These are phyloP conservation scores for Arthroderma sp. DNA, from an alignment of 2,329 filamentous ascomycete genomes.

Conservation along the genomic window DNA sequence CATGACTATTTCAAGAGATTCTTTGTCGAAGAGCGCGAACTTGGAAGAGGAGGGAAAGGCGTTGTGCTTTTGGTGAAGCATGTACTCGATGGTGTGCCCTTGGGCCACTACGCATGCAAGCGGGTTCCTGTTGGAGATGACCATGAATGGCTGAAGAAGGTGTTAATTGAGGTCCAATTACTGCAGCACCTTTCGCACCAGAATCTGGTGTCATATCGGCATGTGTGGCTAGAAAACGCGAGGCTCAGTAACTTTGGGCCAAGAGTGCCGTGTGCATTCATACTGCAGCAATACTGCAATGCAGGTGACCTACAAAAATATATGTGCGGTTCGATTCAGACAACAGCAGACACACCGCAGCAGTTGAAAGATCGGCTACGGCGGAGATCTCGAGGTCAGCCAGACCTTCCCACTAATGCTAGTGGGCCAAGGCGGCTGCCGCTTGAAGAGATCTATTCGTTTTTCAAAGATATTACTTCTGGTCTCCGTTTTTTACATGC, in stretches of 20 bases:
- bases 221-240: conserved; percentile 91
- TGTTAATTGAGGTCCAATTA: conserved; percentile 84
- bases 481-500: conserved; percentile 80
- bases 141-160: conserved; percentile 88
- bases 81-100: conserved; percentile 72
- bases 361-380: conserved; percentile 80
- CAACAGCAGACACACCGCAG: conserved; percentile 55
- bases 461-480: conserved; percentile 90
- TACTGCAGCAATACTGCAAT: conserved; percentile 96
- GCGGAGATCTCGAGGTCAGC: conserved; percentile 64
- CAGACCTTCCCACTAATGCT: conserved; percentile 49
- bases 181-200: conserved; percentile 85
- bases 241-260: conserved; percentile 77
- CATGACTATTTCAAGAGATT: conserved; percentile 87
- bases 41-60: conserved; percentile 85
- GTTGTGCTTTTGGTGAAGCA: conserved; percentile 91
- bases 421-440: conserved; percentile 45
- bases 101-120: conserved; percentile 93
- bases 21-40: conserved; percentile 75
- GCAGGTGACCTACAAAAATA: conserved; percentile 80
- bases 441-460: conserved; percentile 90
- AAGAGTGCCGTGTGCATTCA: conserved; percentile 87
- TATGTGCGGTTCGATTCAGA: conserved; percentile 57
- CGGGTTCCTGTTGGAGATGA: conserved; percentile 91
- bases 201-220: conserved; percentile 90